These are phyloP conservation scores for Escovopsis sp. DNA, from an alignment of 2,329 filamentous ascomycete genomes.

Conservation along the genomic window DNA sequence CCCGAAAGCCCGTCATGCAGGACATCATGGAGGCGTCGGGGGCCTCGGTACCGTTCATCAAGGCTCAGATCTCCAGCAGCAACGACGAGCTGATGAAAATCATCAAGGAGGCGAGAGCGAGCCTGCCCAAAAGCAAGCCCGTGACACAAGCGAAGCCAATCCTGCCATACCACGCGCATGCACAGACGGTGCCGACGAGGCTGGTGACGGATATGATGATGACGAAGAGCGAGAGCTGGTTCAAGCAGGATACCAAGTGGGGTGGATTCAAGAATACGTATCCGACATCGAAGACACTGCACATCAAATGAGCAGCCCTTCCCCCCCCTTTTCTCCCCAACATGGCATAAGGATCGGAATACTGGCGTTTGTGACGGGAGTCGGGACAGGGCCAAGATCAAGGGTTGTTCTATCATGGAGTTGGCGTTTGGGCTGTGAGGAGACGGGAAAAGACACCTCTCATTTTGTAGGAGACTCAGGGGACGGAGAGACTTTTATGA, in stretches of 20 bases:
- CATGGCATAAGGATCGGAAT: too few species aligned
- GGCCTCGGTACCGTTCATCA: slow-evolving; percentile 49
- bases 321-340: too few species aligned
- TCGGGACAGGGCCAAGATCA: too few species aligned
- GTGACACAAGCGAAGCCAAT: slow-evolving; percentile 7
- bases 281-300: too few species aligned
- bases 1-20: slow-evolving; percentile 69
- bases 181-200: slow-evolving; percentile 19
- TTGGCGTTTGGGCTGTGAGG: too few species aligned
- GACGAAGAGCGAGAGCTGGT: slow-evolving; percentile 7
- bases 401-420: too few species aligned
- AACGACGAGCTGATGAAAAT: slow-evolving; percentile 64
- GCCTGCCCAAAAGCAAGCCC: slow-evolving; percentile 12
- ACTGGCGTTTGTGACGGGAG: too few species aligned
- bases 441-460: too few species aligned
- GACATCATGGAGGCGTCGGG: slow-evolving; percentile 37
- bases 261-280: too few species aligned
- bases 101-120: slow-evolving; percentile 40
- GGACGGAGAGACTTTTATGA: too few species aligned
- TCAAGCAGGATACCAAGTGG: slow-evolving; percentile 4
- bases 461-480: too few species aligned
- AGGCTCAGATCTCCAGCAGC: slow-evolving; percentile 65
- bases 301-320: too few species aligned
- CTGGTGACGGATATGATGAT: slow-evolving; percentile 21
- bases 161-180: slow-evolving; percentile 22